phyloP scores from a whole-genome alignment of 2,329 filamentous ascomycete genomes.

The Colletotrichum musae region DNA sequence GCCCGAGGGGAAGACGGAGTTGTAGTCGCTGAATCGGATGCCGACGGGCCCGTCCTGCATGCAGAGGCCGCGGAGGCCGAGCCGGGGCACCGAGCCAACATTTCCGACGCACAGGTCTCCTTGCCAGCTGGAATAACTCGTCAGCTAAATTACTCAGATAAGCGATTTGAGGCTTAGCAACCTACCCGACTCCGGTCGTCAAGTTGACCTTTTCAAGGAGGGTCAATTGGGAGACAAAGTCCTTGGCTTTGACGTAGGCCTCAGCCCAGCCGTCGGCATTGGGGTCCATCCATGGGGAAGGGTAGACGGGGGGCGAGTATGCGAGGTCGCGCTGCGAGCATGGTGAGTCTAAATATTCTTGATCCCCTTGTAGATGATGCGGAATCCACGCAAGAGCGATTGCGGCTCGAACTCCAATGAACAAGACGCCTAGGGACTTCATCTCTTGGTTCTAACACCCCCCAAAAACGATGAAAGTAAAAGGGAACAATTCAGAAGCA shows the following conservation, averaged over 20 bases:
- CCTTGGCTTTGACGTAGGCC: conserved; percentile 81
- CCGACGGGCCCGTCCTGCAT: conserved; percentile 90
- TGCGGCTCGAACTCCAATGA: neutral
- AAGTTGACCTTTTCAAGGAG: conserved; percentile 93
- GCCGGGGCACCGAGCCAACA: conserved; percentile 76
- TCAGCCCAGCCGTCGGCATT: conserved; percentile 79
- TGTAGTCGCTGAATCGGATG: conserved; percentile 82
- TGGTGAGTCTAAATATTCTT: conserved; percentile 2
- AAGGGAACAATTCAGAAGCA: neutral
- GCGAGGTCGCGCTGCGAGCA: conserved; percentile 47
- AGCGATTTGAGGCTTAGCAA: conserved; percentile 39
- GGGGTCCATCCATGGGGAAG: conserved; percentile 88
- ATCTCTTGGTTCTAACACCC: neutral
- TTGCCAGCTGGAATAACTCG: conserved; percentile 67
- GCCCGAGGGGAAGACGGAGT: conserved; percentile 85
- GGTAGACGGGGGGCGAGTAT: conserved; percentile 77
- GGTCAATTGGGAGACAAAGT: conserved; percentile 87
- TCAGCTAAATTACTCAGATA: too few relatives aligned
- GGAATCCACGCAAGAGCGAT: neutral
- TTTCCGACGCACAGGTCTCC: conserved; percentile 85
- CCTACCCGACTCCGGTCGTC: conserved; percentile 89
- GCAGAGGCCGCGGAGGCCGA: conserved; percentile 82
- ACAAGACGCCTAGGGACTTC: neutral
- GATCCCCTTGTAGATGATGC: neutral
- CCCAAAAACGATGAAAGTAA: neutral